Evolutionary conservation across 208 protist genomes (phyloP).

Genomic region (Acanthamoeba castellanii): DNA sequence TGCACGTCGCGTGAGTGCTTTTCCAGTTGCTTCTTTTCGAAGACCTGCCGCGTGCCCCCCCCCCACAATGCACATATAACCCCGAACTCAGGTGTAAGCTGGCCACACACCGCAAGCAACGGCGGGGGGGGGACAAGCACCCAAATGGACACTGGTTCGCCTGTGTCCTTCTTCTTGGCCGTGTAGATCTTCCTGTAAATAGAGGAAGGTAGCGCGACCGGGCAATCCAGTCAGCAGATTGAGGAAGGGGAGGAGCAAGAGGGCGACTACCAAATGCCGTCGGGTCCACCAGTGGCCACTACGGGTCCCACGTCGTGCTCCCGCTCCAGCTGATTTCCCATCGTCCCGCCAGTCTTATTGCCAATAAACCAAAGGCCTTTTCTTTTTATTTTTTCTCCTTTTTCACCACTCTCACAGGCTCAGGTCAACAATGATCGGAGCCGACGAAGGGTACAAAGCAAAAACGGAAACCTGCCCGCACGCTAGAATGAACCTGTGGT

Average conservation of each 20-base stretch:
- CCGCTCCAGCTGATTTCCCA: conserved; percentile 48
- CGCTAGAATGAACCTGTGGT: conserved; percentile 13
- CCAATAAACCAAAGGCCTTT: too few species aligned
- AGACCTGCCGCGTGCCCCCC: background rate
- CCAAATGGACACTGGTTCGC: conserved; percentile 50
- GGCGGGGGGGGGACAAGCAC: background rate
- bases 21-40: conserved; percentile 20
- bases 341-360: too few species aligned
- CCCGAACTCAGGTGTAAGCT: too few species aligned
- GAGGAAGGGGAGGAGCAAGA: background rate
- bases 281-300: background rate
- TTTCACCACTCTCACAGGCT: background rate
- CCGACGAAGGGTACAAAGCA: background rate
- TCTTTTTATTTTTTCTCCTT: too few species aligned
- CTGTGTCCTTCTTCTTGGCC: conserved; percentile 44
- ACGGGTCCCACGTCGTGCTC: conserved; percentile 20
- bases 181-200: conserved; percentile 2
- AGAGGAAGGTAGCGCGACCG: background rate
- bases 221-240: background rate
- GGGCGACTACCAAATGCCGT: background rate
- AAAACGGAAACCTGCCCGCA: conserved; percentile 15
- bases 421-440: background rate
- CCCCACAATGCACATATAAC: too few species aligned
- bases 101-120: background rate
- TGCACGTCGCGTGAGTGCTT: conserved; percentile 3